These are phyloP conservation scores for Jackrogersella multiformis DNA, from an alignment of 495 filamentous ascomycete species.

Conservation along the genomic window DNA sequence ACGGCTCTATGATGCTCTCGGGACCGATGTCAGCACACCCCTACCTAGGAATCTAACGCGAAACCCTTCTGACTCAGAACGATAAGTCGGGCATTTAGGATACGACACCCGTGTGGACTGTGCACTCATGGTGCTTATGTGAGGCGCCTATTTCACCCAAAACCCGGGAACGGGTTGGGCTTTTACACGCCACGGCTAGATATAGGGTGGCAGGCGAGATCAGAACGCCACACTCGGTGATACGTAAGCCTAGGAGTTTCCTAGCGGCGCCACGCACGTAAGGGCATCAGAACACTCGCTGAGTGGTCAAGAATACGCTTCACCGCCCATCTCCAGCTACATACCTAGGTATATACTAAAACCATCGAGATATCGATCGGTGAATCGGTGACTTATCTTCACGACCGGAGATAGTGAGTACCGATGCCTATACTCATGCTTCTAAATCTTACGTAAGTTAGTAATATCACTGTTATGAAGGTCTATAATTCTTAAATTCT, in stretches of 20 bases:
- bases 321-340: slow-evolving; percentile 1
- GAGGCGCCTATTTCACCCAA: slow-evolving; percentile 10
- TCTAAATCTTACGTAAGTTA: slow-evolving; percentile 2
- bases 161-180: not conserved
- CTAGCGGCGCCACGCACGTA: slow-evolving; percentile 17
- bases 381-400: slow-evolving; percentile 25
- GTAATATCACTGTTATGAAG: not conserved
- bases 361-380: slow-evolving; percentile 22
- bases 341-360: not conserved
- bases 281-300: slow-evolving; percentile 5
- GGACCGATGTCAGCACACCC: slow-evolving; percentile 21
- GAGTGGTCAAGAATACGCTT: slow-evolving; percentile 11
- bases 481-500: not conserved
- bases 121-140: slow-evolving; percentile 24
- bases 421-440: slow-evolving; percentile 13
- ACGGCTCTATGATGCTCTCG: not conserved
- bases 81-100: slow-evolving; percentile 20
- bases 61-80: slow-evolving; percentile 25
- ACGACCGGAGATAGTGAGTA: slow-evolving; percentile 23
- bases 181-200: slow-evolving; percentile 11
- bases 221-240: slow-evolving; percentile 5
- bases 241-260: slow-evolving; percentile 14
- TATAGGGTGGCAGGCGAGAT: not conserved
- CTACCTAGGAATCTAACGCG: not conserved
- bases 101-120: slow-evolving; percentile 21